phyloP scores from a whole-genome alignment of 2,329 filamentous ascomycete species.

The Dichotomopilus funicola region DNA sequence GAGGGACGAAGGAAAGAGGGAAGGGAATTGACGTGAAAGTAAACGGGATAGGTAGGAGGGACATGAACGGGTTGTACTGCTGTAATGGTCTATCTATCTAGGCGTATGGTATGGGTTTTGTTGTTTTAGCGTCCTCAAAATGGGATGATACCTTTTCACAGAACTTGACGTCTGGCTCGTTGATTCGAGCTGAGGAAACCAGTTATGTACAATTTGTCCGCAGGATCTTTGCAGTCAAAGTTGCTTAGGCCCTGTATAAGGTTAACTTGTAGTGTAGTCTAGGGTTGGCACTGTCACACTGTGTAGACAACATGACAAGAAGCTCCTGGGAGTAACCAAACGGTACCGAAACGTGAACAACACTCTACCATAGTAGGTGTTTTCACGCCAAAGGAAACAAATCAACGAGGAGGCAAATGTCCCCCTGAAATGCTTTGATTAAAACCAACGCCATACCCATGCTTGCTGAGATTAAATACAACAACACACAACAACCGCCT shows the following conservation, averaged over 20 bases:
- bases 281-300: too few relatives aligned
- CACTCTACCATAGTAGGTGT: too few relatives aligned
- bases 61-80: not conserved
- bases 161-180: not conserved
- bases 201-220: too few relatives aligned
- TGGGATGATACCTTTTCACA: not conserved
- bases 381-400: not conserved
- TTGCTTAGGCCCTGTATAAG: too few relatives aligned
- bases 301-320: too few relatives aligned
- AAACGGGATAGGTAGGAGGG: not conserved
- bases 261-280: too few relatives aligned
- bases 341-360: too few relatives aligned
- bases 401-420: not conserved
- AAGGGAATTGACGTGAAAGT: not conserved
- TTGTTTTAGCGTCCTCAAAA: conserved; percentile 4
- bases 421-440: not conserved
- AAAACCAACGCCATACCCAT: conserved; percentile 21
- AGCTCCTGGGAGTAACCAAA: too few relatives aligned
- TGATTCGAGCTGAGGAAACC: too few relatives aligned
- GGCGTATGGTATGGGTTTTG: conserved; percentile 1
- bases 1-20: not conserved
- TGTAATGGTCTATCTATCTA: conserved; percentile 2
- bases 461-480: conserved; percentile 8
- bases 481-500: not conserved
- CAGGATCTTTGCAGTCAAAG: too few relatives aligned